Percentiles rank a stretch among this genome's conserved stretches.
These are phyloP conservation scores for Verticillium nonalfalfae DNA, from an alignment of 2,329 filamentous ascomycete species.

Conservation along the genomic window DNA sequence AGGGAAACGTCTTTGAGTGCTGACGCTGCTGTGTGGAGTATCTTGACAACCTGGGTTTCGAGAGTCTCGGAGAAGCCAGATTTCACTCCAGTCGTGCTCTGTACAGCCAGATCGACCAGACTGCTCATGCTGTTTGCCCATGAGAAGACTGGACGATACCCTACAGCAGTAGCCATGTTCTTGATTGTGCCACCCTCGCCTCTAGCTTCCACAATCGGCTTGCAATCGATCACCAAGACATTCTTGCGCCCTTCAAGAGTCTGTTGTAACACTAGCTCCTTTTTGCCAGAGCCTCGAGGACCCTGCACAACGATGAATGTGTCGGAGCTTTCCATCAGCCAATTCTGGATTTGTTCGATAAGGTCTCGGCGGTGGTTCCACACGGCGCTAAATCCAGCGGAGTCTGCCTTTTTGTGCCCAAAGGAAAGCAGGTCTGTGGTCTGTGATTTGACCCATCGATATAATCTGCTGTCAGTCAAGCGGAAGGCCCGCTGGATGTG, in stretches of 20 bases:
- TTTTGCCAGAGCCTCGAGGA: conserved; percentile 84
- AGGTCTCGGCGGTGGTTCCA: conserved; percentile 82
- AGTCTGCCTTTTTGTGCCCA: conserved; percentile 48
- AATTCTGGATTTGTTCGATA: conserved; percentile 75
- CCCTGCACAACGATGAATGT: conserved; percentile 95
- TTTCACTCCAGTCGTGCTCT: conserved; percentile 90
- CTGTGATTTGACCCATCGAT: conserved; percentile 75
- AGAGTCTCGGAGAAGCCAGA: conserved; percentile 90
- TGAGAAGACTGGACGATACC: conserved; percentile 88
- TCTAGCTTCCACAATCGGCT: conserved; percentile 82
- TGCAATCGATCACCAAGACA: conserved; percentile 85
- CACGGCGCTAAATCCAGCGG: conserved; percentile 68
- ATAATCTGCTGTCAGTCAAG: conserved; percentile 64
- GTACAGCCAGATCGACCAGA: conserved; percentile 84
- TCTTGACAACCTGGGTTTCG: conserved; percentile 83
- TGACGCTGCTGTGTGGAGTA: conserved; percentile 73
- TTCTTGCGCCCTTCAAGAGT: conserved; percentile 70
- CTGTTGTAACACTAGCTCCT: conserved; percentile 80
- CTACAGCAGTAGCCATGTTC: conserved; percentile 73
- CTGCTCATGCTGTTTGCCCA: conserved; percentile 96
- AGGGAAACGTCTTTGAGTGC: conserved; percentile 76
- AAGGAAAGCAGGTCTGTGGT: conserved; percentile 62
- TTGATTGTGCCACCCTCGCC: conserved; percentile 83
- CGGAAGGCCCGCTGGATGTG: conserved; percentile 77
- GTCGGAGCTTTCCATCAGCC: conserved; percentile 81